Conservation (phyloP, 2,329 filamentous ascomycete genomes). For the Escovopsis sp. region DNA sequence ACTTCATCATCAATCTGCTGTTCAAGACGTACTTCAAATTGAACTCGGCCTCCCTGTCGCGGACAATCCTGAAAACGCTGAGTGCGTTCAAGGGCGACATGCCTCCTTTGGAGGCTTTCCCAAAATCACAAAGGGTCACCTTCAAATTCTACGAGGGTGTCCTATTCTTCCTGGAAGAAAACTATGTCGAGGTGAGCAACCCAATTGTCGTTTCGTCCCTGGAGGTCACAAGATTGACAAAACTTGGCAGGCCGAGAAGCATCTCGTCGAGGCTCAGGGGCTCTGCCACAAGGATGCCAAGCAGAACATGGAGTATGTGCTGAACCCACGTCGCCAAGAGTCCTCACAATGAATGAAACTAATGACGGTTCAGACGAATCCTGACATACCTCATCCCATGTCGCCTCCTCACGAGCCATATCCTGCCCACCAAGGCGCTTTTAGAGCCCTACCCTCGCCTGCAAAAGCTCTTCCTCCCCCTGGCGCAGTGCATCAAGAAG, state of each 20-base stretch:
- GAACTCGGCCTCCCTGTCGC: slow-evolving; percentile 76
- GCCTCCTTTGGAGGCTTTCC: slow-evolving; percentile 64
- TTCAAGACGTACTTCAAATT: slow-evolving; percentile 99
- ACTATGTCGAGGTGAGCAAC: slow-evolving; percentile 55
- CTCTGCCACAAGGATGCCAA: slow-evolving; percentile 59
- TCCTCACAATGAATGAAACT: too few species aligned
- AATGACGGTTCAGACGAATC: slow-evolving; percentile 48
- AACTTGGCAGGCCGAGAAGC: slow-evolving; percentile 51
- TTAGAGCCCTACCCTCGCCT: slow-evolving; percentile 64
- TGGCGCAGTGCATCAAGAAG: slow-evolving; percentile 64
- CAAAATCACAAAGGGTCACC: slow-evolving; percentile 80
- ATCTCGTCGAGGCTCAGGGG: slow-evolving; percentile 68
- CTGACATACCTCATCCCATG: slow-evolving; percentile 91
- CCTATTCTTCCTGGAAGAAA: slow-evolving; percentile 85
- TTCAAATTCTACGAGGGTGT: slow-evolving; percentile 96
- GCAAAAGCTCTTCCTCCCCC: slow-evolving; percentile 61
- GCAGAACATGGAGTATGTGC: slow-evolving; percentile 63
- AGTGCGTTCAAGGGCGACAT: slow-evolving; percentile 66
- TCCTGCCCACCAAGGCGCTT: slow-evolving; percentile 58
- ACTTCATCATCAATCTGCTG: slow-evolving; percentile 83
- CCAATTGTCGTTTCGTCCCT: not conserved
- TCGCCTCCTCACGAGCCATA: slow-evolving; percentile 75
- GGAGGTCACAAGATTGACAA: not conserved
- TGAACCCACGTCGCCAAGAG: too few species aligned
- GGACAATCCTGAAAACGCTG: slow-evolving; percentile 77